Percentiles rank a stretch among this genome's conserved stretches.
Evolutionary conservation across 768 basidiomycete genomes (phyloP).

Genomic region (Hypholoma fasciculare): DNA sequence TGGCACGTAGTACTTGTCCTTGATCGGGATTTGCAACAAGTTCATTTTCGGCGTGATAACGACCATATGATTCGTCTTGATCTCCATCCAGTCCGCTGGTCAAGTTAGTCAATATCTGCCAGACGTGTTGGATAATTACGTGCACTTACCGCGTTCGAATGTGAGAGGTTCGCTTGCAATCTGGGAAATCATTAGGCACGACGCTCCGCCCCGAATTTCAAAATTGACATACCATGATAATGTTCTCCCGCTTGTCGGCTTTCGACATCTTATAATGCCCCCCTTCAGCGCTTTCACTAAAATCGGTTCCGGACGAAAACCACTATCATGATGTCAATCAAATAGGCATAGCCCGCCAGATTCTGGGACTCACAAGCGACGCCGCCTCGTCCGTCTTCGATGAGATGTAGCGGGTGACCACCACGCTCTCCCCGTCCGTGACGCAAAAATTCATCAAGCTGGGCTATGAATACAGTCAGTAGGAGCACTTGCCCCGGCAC

Average conservation of each 20-base stretch:
- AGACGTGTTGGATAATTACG: not conserved
- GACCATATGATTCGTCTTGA: conserved; percentile 94
- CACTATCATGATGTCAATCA: conserved; percentile 46
- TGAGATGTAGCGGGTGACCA: conserved; percentile 94
- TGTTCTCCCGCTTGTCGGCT: conserved; percentile 92
- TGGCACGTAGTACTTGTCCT: conserved; percentile 91
- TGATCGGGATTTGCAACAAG: conserved; percentile 89
- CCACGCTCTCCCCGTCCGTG: conserved; percentile 91
- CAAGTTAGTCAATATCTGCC: conserved; percentile 1
- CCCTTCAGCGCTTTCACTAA: conserved; percentile 85
- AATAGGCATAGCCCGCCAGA: not conserved
- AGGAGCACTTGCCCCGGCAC: not conserved
- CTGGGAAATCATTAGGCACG: conserved; percentile 29
- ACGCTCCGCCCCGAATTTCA: conserved; percentile 10
- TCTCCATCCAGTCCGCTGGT: conserved; percentile 97
- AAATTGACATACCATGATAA: conserved; percentile 69
- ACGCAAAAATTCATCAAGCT: conserved; percentile 95
- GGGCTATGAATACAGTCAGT: conserved; percentile 45
- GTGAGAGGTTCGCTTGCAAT: conserved; percentile 94
- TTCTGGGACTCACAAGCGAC: conserved; percentile 54
- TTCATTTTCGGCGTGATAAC: conserved; percentile 97
- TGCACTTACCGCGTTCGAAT: conserved; percentile 79
- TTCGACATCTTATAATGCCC: conserved; percentile 96
- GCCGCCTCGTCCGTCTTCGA: conserved; percentile 92
- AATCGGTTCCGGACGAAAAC: conserved; percentile 95